Conservation (phyloP, 495 filamentous ascomycete species). For the Jackrogersella minutella region DNA sequence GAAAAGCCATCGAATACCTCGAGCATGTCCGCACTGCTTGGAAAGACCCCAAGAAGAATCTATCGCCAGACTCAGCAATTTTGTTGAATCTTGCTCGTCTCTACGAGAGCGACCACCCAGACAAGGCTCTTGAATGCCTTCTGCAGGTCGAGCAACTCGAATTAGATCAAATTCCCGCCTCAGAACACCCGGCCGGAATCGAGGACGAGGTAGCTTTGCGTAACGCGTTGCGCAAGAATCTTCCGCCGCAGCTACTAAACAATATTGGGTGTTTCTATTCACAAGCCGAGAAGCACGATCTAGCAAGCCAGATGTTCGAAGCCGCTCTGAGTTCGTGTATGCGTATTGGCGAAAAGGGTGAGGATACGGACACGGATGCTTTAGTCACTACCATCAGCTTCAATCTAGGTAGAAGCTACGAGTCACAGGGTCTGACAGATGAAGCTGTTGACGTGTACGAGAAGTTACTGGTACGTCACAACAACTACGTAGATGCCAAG, state of each 20-base stretch:
- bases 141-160: conserved; percentile 89
- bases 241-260: conserved; percentile 92
- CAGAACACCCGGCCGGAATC: conserved; percentile 69
- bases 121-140: conserved; percentile 90
- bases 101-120: conserved; percentile 84
- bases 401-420: conserved; percentile 96
- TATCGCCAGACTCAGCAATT: conserved; percentile 83
- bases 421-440: conserved; percentile 79
- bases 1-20: conserved; percentile 81
- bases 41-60: conserved; percentile 85
- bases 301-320: conserved; percentile 88
- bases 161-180: conserved; percentile 72
- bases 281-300: conserved; percentile 79
- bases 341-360: conserved; percentile 71
- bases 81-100: conserved; percentile 89
- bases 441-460: conserved; percentile 89
- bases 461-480: conserved; percentile 78
- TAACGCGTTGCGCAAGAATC: conserved; percentile 69
- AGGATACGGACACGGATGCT: conserved; percentile 81
- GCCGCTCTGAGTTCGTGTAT: conserved; percentile 86
- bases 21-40: conserved; percentile 87
- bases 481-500: conserved; percentile 89
- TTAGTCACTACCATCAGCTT: conserved; percentile 93
- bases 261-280: conserved; percentile 97
- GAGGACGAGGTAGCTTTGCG: conserved; percentile 67